Evolutionary conservation across 352 stramenopile genomes (phyloP).

Genomic region (Pythium vanterpoolii): DNA sequence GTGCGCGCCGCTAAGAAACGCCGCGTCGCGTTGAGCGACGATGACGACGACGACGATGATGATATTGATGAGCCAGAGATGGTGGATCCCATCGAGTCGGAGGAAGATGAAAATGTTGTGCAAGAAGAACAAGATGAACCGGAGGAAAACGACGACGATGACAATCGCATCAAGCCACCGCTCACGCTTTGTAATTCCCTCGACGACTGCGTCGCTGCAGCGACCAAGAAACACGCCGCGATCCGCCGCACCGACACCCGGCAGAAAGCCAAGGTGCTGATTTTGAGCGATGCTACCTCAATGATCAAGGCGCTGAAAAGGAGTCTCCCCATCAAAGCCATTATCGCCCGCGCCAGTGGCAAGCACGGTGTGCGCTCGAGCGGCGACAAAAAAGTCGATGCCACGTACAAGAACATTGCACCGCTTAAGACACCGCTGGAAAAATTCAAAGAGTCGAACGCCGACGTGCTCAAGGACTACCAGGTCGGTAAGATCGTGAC

Average conservation of each 20-base stretch:
- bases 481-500: slow-evolving; percentile 59
- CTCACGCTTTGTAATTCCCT: slow-evolving; percentile 44
- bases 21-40: slow-evolving; percentile 15
- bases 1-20: slow-evolving; percentile 41
- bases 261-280: slow-evolving; percentile 66
- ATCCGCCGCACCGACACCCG: slow-evolving; percentile 56
- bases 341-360: slow-evolving; percentile 55
- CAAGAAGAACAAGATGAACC: slow-evolving; percentile 15
- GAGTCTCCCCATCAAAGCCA: slow-evolving; percentile 48
- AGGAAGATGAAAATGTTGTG: slow-evolving; percentile 16
- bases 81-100: slow-evolving; percentile 18
- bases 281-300: slow-evolving; percentile 48
- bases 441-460: slow-evolving; percentile 63
- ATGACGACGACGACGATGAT: slow-evolving; percentile 16
- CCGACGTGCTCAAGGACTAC: slow-evolving; percentile 48
- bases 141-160: slow-evolving; percentile 14
- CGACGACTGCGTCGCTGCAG: slow-evolving; percentile 45
- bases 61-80: slow-evolving; percentile 11
- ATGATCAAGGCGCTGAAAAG: slow-evolving; percentile 63
- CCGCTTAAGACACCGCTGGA: slow-evolving; percentile 75
- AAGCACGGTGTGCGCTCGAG: slow-evolving; percentile 50
- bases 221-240: slow-evolving; percentile 36
- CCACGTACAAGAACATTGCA: slow-evolving; percentile 55
- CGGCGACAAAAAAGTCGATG: slow-evolving; percentile 42
- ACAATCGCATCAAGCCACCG: slow-evolving; percentile 28